Evolutionary conservation across 192 early-diverging fungal genomes (phyloP), one percentile per base, ranked within the genome.

Genomic region (Entomortierella beljakovae): DNA sequence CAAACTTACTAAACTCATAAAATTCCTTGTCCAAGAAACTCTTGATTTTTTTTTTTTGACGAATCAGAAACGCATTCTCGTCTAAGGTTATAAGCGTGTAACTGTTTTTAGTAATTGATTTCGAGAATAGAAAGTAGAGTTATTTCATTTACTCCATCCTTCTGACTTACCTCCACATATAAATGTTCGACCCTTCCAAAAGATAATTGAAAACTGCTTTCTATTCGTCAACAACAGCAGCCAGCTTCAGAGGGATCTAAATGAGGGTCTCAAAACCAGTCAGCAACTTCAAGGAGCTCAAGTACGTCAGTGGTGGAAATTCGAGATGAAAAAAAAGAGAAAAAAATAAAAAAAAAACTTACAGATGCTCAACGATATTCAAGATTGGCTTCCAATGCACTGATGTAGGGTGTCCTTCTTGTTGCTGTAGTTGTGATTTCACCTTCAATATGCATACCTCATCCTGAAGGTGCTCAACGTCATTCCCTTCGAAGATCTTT

Each of bases 171-270:
- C 60, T 61, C 33, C 60, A 46, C 60, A 61, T 61, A 22, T 50
- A 61, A 25, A 61, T 38, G 29, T 61, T 32, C 43, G 43, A 61
- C 33, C 35, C 60, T 38, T 22, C 23, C 60, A 61, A 38, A 20
- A 61, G 60, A 33, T 23, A 10, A 32, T 61, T 32, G 33, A 61
- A 50, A n/a, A 61, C 60, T 49, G 60, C 23, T 38, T 61, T 61
- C 60, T 46, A 61, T 50, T 61, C 60, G 60, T 33, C 60, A 50
- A 61, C 46, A 38, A 61, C 60, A n/a, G n/a, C n/a, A n/a, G 46
- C 50, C 60, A 50, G 60, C 60, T 23, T 61, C 60, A n/a, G 60
- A 49, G 29, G 60, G 33, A 61, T 32, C 29, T 46, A 50, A 61
- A 61, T 49, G 60, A 50, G 34, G 60, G 60, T 38, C 48, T 46